phyloP scores from a whole-genome alignment of 2,329 filamentous ascomycete species.

The Aspergillus amoenus region DNA sequence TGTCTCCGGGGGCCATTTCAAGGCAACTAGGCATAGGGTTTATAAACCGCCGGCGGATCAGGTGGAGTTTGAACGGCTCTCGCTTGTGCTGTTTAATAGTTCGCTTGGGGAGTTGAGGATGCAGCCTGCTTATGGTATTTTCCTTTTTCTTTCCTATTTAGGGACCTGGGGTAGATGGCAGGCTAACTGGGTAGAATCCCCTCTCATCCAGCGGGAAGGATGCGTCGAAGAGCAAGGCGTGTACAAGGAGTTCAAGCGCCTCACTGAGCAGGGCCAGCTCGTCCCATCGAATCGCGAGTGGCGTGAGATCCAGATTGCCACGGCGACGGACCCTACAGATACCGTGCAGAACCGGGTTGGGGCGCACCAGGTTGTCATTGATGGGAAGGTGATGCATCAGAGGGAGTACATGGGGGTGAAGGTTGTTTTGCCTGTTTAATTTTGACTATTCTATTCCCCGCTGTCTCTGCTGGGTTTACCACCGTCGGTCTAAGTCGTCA shows the following conservation, averaged over 20 bases:
- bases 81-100: constrained; percentile 48
- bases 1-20: constrained; percentile 49
- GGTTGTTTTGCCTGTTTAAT: constrained; percentile 45
- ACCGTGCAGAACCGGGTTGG: constrained; percentile 42
- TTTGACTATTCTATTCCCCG: background rate
- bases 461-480: too few species aligned
- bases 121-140: constrained; percentile 37
- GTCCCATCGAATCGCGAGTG: constrained; percentile 50
- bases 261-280: constrained; percentile 40
- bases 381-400: constrained; percentile 49
- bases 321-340: constrained; percentile 45
- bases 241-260: constrained; percentile 48
- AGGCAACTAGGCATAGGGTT: constrained; percentile 48
- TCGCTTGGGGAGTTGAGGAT: constrained; percentile 47
- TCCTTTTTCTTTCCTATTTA: background rate
- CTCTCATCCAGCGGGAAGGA: constrained; percentile 43
- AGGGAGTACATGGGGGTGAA: constrained; percentile 50
- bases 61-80: constrained; percentile 23
- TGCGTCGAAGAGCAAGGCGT: constrained; percentile 46
- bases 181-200: constrained; percentile 27
- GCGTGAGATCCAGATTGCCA: constrained; percentile 52
- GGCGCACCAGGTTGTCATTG: constrained; percentile 44
- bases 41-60: constrained; percentile 45
- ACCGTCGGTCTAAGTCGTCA: too few species aligned
- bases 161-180: too few species aligned